phyloP scores from a whole-genome alignment of 179 eudicot species.

The Sideroxylon spinosum region DNA sequence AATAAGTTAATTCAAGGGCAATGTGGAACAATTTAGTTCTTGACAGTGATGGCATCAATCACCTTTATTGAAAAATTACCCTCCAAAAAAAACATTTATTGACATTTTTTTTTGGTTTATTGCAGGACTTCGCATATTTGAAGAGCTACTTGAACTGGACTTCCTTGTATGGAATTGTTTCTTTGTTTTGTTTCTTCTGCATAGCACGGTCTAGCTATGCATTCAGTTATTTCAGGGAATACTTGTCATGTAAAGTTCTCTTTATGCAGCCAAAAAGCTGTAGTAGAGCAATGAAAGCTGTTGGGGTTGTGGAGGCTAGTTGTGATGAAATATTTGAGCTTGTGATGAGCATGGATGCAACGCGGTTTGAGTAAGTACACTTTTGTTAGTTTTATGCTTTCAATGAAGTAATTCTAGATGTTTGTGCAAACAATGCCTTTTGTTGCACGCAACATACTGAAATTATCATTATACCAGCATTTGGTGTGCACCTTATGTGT shows the following conservation, averaged over 20 bases:
- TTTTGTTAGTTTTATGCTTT: neutral
- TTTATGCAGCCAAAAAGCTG: constrained; percentile 92
- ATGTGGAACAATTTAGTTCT: neutral
- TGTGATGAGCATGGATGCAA: constrained; percentile 97
- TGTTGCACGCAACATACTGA: neutral
- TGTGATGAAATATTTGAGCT: constrained; percentile 98
- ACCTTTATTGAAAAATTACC: neutral
- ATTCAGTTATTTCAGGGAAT: neutral
- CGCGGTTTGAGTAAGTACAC: constrained; percentile 87
- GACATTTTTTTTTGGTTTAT: constrained; percentile 6
- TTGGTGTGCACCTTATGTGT: neutral
- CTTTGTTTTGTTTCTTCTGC: constrained; percentile 12
- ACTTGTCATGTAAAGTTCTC: constrained; percentile 5
- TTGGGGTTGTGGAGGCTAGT: constrained; percentile 93
- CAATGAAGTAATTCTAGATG: constrained; percentile 2
- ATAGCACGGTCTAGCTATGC: constrained; percentile 3
- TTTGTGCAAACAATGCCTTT: neutral
- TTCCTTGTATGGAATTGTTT: constrained; percentile 66
- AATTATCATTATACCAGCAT: neutral
- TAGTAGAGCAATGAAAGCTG: constrained; percentile 99
- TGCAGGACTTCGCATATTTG: constrained; percentile 97
- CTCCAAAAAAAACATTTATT: neutral
- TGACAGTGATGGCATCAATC: neutral
- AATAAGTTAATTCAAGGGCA: neutral
- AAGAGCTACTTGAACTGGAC: constrained; percentile 96